Evolutionary conservation across 768 basidiomycete genomes (phyloP), one percentile per base, ranked within the genome.

Genomic region (Tulasnella sp.): DNA sequence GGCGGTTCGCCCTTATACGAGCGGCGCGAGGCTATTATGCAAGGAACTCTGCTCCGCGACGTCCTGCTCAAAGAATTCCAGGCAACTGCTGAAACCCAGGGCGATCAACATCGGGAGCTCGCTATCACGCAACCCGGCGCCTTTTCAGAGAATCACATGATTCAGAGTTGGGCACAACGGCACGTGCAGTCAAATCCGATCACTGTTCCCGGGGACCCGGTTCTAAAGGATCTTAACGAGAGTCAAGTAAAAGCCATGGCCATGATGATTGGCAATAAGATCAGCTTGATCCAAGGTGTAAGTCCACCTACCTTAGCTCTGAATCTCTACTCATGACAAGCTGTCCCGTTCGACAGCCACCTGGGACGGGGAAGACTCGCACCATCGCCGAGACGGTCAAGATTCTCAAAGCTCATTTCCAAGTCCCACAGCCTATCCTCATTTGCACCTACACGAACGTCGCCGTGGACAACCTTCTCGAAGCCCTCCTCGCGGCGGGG

Each of bases 381-480:
- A 95, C 93, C 0, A 94, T 95, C 62, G 88, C 94, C n/a, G 89
- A 95, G 78, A 84, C 91, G 0, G 84, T 92, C 72, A 89, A 87
- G 75, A 77, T 95, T 19, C 85, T 95, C 72, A 95, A 95, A 84
- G 78, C 81, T 3, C 87, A 93, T 77, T 98, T 95, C 78, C 84
- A 90, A 78, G 88, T 95, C 11, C 86, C 91, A 5, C 86, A 90
- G 40, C 94, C 94, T 1, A 83, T 96, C 44, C 85, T 98, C 16
- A 90, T 96, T n/a, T 92, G 92, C 79, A 95, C 95, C 0, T 96
- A 92, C 78, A 97, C 95, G 44, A 95, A 97, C 76, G 91, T 88
- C 22, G 94, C 95, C 0, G 93, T 95, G 22, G 94, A 97, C 78
- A 92, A 95, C 75, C 87, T 97, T 9, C 87, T 95, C 41, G 88